Percentiles rank a stretch among this genome's conserved stretches.
phyloP scores from a whole-genome alignment of 148 eudicot species.

The Camellia japonica region DNA sequence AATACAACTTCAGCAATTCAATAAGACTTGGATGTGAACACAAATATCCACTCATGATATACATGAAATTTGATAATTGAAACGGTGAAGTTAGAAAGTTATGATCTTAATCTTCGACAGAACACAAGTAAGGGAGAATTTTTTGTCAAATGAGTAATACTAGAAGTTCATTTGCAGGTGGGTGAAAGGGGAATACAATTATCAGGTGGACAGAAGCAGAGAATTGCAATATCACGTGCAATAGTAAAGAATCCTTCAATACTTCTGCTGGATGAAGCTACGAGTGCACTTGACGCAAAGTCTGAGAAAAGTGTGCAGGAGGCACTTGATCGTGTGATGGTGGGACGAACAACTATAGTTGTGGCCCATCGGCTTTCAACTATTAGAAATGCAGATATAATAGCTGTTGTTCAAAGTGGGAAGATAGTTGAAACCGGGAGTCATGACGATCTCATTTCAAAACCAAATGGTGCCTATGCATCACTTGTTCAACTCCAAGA shows the following conservation, averaged over 20 bases:
- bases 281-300: constrained; percentile 96
- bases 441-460: constrained; percentile 84
- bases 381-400: constrained; percentile 83
- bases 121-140: background rate
- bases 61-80: background rate
- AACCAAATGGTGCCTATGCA: constrained; percentile 65
- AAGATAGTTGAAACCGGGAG: constrained; percentile 84
- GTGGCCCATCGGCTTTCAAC: constrained; percentile 97
- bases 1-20: too few species aligned
- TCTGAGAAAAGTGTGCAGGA: constrained; percentile 95
- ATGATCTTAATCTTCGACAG: background rate
- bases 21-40: too few species aligned
- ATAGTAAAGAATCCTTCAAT: constrained; percentile 88
- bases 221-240: constrained; percentile 93
- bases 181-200: constrained; percentile 92
- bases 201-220: constrained; percentile 96
- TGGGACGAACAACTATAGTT: constrained; percentile 84
- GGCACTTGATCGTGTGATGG: constrained; percentile 98
- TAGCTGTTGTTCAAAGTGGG: constrained; percentile 88
- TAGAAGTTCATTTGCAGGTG: constrained; percentile 47
- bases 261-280: constrained; percentile 90
- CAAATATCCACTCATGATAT: background rate
- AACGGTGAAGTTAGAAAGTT: background rate
- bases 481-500: constrained; percentile 86
- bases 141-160: background rate